Evolutionary conservation across 2,329 filamentous ascomycete species (phyloP), one percentile per base, ranked within the genome.

Genomic region (Ophiosphaerella korrae): DNA sequence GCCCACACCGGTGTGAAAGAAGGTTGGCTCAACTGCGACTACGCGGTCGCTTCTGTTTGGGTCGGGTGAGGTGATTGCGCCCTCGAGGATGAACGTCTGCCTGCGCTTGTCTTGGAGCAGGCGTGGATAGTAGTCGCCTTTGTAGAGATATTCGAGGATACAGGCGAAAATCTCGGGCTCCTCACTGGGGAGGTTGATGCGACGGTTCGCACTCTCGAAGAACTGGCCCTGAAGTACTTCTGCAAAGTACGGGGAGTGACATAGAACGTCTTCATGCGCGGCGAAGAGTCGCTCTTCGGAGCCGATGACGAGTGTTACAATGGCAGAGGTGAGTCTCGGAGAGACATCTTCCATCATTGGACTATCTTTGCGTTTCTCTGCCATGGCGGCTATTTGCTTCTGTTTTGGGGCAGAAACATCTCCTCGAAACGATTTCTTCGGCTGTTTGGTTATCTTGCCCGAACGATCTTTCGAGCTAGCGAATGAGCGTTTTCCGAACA

Each of bases 61-160:
- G 75, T 81, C 76, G 77, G 75, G 82, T 80, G 74, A 84, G 80
- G 70, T 81, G 70, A 64, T 75, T 64, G 77, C 77, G 74, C 89
- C 88, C 83, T 96, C 91, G 78, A 96, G 89, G 74, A 90, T 86
- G 89, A 90, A 96, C 79, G 88, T 88, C 80, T 90, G 88, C 72
- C 86, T 88, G 75, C 87, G 87, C 82, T 89, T 91, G 84, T 90
- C 89, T 76, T 91, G 90, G 64, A 96, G 72, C 78, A 97, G 82
- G 75, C 91, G 89, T 49, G 92, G 92, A 76, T 89, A 94, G 79
- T 96, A 96, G 82, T 96, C 92, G 63, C 90, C 91, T 81, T 95
- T 96, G 87, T 97, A 97, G 63, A 97, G 86, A 75, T 92, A 97
- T 80, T 97, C 92, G 79, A 97, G 90, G 68, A 97, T 82, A 70